Evolutionary conservation across 805 yeast species (phyloP), one percentile per base, ranked within the genome.

Genomic region (Candida pseudofarinosa): DNA sequence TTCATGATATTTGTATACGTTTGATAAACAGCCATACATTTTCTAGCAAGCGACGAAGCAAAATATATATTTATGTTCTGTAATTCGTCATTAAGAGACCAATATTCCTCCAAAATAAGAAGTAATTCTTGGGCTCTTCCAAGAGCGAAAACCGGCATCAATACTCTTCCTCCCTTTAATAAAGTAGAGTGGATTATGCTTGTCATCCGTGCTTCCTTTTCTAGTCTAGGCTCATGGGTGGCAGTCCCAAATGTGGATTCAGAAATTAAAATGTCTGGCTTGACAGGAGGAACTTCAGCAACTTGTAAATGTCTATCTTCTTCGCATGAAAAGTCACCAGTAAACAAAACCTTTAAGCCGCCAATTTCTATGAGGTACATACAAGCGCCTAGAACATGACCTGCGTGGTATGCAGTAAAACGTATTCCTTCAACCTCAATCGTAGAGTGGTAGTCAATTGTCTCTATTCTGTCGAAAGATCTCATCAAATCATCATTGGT

Each of bases 361-460:
- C 96, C 97, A 54, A 93, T 85, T 62, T 93, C 99, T 38, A 93
- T 79, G 51, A 93, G 82, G 62, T 83, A 93, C 98, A 93, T 93
- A 10, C 98, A 97, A 8, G 99, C 98, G 42, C 99, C 99, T 35
- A 93, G 71, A 10, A 93, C 99, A 73, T 93, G 99, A n/a, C 99
- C 99, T 5, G 99, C 99, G 67, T 91, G 99, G 62, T 85, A 93
- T 1, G 99, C 99, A 1, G 99, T 93, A 69, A 93, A 91, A 57
- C 93, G 75, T 43, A 93, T 83, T 40, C 99, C 99, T 45, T 87
- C 95, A 30, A 90, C 86, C 54, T 93, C 98, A 50, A 88, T 78
- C 0, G 99, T 93, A 3, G 97, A 88, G 63, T 93, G 98, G 63
- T 85, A 93, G 62, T 93, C 99, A 18, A 93, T 80, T 1, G 98